Percentiles rank a stretch among this genome's conserved stretches.
Evolutionary conservation across 345 rosid genomes (phyloP).

Genomic region (Lepidium sativum): DNA sequence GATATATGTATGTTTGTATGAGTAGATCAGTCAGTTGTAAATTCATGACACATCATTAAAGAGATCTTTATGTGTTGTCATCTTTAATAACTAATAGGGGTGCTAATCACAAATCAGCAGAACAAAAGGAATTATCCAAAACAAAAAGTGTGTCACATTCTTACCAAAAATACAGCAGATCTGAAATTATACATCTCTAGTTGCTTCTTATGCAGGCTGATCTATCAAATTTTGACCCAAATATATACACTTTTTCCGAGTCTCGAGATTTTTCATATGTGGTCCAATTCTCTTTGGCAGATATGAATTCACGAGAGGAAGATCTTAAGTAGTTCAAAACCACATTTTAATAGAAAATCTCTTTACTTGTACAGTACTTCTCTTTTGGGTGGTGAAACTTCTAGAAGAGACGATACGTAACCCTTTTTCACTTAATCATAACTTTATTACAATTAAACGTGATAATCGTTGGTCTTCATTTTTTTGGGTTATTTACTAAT

Average conservation of each 20-base stretch:
- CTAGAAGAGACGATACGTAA: background rate
- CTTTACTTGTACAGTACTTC: conserved; percentile 1
- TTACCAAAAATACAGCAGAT: too few species aligned
- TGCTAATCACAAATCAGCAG: too few species aligned
- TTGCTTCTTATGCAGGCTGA: too few species aligned
- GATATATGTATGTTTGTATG: background rate
- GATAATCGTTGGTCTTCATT: too few species aligned
- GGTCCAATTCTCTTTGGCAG: background rate
- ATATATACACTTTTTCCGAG: background rate
- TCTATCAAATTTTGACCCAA: too few species aligned
- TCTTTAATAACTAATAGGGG: background rate
- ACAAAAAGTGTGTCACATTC: too few species aligned
- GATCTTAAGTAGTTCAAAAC: background rate
- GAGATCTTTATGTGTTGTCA: background rate
- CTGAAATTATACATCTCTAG: too few species aligned
- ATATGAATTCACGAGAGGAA: background rate
- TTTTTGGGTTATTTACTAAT: too few species aligned
- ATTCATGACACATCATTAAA: background rate
- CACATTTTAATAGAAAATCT: background rate
- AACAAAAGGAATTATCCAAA: too few species aligned
- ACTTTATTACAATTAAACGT: too few species aligned
- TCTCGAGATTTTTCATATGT: background rate
- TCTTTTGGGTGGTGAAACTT: background rate
- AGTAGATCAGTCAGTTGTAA: background rate
- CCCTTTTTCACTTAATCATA: too few species aligned